Evolutionary conservation across 2,329 filamentous ascomycete species (phyloP).

Genomic region (Alternaria ethzedia): DNA sequence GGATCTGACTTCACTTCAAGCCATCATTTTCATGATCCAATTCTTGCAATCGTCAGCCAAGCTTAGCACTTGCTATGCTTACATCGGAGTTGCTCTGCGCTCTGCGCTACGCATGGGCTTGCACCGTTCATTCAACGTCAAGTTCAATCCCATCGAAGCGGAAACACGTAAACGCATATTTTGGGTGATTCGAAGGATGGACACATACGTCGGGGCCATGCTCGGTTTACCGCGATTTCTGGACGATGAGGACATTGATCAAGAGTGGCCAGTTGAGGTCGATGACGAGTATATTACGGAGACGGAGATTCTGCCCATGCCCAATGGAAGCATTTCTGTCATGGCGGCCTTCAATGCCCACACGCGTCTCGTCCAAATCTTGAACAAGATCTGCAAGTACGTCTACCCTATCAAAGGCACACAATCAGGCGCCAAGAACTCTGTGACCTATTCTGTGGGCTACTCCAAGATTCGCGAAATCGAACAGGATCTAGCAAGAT

Average conservation of each 20-base stretch:
- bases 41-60: conserved; percentile 61
- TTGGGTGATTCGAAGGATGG: conserved; percentile 59
- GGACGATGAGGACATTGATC: conserved; percentile 58
- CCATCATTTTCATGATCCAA: conserved; percentile 61
- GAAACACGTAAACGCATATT: conserved; percentile 60
- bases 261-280: conserved; percentile 55
- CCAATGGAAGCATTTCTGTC: conserved; percentile 61
- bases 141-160: conserved; percentile 56
- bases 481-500: conserved; percentile 66
- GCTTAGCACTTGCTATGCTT: conserved; percentile 60
- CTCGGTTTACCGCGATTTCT: conserved; percentile 57
- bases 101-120: conserved; percentile 59
- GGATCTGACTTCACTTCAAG: conserved; percentile 58
- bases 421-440: conserved; percentile 43
- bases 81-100: conserved; percentile 59
- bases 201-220: conserved; percentile 60
- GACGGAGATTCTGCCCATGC: conserved; percentile 59
- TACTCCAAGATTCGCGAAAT: conserved; percentile 70
- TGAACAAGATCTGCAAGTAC: conserved; percentile 67
- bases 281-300: conserved; percentile 60
- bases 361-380: conserved; percentile 62
- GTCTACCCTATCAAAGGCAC: conserved; percentile 67
- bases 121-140: conserved; percentile 56
- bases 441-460: conserved; percentile 66
- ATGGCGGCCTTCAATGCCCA: conserved; percentile 68